Percentiles rank a stretch among this genome's conserved stretches.
phyloP scores from a whole-genome alignment of 768 basidiomycete genomes.

The Auriscalpium vulgare region DNA sequence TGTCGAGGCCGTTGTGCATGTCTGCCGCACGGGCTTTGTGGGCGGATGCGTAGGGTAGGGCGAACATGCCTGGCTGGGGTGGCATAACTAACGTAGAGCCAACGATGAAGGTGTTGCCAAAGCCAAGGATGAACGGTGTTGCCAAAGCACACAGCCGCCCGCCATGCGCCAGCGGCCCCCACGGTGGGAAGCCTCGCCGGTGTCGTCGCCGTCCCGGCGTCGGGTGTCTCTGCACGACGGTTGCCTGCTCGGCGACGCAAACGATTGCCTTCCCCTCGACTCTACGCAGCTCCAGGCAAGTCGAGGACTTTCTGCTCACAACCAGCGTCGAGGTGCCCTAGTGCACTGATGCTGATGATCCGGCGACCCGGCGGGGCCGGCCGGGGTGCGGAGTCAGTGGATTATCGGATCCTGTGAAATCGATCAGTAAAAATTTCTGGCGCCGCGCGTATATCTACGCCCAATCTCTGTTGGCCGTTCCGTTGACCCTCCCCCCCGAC shows the following conservation, averaged over 20 bases:
- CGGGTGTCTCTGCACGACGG: too few species aligned
- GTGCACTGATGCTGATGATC: not conserved
- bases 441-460: not conserved
- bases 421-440: not conserved
- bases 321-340: too few species aligned
- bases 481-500: not conserved
- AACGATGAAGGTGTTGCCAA: not conserved
- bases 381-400: not conserved
- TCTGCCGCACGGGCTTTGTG: slow-evolving; percentile 31
- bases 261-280: too few species aligned
- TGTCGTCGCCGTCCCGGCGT: too few species aligned
- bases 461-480: not conserved
- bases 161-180: too few species aligned
- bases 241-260: too few species aligned
- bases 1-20: slow-evolving; percentile 23
- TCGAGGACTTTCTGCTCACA: too few species aligned
- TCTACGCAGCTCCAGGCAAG: too few species aligned
- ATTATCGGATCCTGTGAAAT: not conserved
- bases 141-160: too few species aligned
- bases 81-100: slow-evolving; percentile 34
- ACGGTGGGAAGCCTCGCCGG: too few species aligned
- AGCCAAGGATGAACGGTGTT: too few species aligned
- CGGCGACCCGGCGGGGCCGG: not conserved
- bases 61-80: slow-evolving; percentile 63
- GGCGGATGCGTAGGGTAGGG: slow-evolving; percentile 46